Percentiles rank a stretch among this genome's conserved stretches.
phyloP scores from a whole-genome alignment of 2,329 filamentous ascomycete genomes.

The Talaromyces sp. region DNA sequence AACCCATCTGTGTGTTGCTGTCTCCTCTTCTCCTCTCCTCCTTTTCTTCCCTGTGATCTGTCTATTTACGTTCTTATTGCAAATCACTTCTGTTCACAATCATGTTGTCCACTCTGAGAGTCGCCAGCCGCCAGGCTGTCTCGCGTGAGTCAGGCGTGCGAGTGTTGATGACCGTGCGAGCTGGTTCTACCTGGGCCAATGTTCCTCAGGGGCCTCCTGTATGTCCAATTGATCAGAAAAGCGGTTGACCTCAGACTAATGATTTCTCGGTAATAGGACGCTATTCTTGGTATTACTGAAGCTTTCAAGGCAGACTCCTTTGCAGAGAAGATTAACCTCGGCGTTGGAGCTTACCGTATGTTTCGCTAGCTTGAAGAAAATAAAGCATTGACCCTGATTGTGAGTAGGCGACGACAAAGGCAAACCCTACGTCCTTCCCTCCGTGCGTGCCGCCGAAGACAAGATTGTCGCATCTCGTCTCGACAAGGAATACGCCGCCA shows the following conservation, averaged over 20 bases:
- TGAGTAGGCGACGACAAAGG: conserved; percentile 73
- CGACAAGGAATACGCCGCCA: conserved; percentile 98
- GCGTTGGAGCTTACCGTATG: conserved; percentile 90
- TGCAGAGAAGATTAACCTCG: conserved; percentile 95
- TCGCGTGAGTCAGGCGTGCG: conserved; percentile 39
- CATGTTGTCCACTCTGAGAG: conserved; percentile 48
- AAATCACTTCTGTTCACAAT: conserved; percentile 10
- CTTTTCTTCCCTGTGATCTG: not conserved
- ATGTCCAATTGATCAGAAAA: conserved; percentile 51
- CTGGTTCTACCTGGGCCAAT: conserved; percentile 81
- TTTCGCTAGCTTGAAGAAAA: conserved; percentile 9
- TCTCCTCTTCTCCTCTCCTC: not conserved
- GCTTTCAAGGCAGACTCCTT: conserved; percentile 97
- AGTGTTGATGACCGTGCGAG: conserved; percentile 46
- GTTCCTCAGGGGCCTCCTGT: conserved; percentile 93
- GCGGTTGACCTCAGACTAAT: not conserved
- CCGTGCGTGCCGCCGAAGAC: conserved; percentile 82
- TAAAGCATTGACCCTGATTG: not conserved
- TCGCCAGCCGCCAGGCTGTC: conserved; percentile 41
- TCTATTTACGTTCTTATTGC: not conserved
- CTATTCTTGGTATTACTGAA: conserved; percentile 70
- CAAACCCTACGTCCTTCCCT: conserved; percentile 96
- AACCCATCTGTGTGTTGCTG: not conserved
- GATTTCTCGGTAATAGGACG: conserved; percentile 31
- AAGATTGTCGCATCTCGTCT: conserved; percentile 72